Evolutionary conservation across 1,284 basidiomycete species (phyloP), one percentile per base, ranked within the genome.

Genomic region (Schizophyllum commune): DNA sequence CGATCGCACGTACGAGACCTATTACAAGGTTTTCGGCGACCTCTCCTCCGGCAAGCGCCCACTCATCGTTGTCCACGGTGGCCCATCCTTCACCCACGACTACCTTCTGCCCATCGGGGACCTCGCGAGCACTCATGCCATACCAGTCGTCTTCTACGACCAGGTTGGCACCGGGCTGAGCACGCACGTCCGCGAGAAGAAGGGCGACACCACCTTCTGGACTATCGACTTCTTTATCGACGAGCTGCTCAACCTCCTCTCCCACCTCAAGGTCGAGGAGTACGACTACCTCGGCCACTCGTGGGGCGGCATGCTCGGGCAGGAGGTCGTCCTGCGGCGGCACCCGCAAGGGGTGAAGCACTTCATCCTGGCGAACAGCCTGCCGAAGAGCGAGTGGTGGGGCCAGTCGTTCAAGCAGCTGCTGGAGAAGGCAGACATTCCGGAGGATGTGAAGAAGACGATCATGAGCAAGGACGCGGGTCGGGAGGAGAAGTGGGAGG

Each of bases 281-380:
- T 81, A 73, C 60, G 68, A 74, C 59, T 52, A 82, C 2, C 59
- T 79, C 0, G 80, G 80, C 1, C 77, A 82, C 51, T 81, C 79
- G 8, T 82, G 81, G 81, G 80, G 80, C 19, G 79, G 78, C 1
- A 80, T 81, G 74, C 72, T 83, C 2, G 78, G 66, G 11, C 66
- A 75, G 1, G 69, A 66, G 27, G 54, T 61, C 33, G 55, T 58
- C 7, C 56, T 58, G 0, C 57, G 58, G 9, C 63, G 65, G 15
- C 72, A 74, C 17, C 80, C 79, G 0, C 65, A 62, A 8, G 81
- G 80, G 1, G 63, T 83, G 33, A 72, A 73, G 61, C 73, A 73
- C 32, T 71, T 82, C 21, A 64, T 83, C 20, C 61, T 83, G 20
- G 65, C 73, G 2, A 67, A 75, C 55, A 69, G 76, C 0, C 77